Percentiles rank a stretch among this genome's conserved stretches.
These are phyloP conservation scores for Aspergillus sp. DNA, from an alignment of 2,329 filamentous ascomycete genomes.

Conservation along the genomic window DNA sequence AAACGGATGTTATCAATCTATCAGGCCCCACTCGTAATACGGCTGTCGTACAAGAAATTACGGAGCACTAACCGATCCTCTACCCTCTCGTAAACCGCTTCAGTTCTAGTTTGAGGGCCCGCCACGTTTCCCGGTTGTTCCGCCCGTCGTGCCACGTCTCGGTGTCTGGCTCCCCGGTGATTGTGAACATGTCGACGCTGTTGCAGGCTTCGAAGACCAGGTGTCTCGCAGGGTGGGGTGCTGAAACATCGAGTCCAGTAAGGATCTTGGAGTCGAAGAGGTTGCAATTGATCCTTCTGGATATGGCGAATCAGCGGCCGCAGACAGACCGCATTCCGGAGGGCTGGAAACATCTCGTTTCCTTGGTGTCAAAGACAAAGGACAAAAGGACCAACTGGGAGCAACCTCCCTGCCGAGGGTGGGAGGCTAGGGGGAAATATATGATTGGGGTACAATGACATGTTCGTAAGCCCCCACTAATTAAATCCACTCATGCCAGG, in stretches of 20 bases:
- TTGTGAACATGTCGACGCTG: not conserved
- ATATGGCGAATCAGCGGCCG: not conserved
- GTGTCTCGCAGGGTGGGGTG: not conserved
- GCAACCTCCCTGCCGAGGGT: not conserved
- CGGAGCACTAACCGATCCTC: not conserved
- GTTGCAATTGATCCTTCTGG: not conserved
- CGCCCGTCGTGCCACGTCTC: not conserved
- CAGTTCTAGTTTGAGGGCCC: not conserved
- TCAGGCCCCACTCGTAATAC: conserved; percentile 4
- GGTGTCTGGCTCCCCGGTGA: no score
- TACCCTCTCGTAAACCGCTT: not conserved
- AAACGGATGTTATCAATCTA: conserved; percentile 11
- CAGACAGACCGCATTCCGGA: not conserved
- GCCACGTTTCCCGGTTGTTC: not conserved
- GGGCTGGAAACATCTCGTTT: not conserved
- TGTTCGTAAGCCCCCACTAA: not conserved
- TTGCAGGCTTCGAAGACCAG: not conserved
- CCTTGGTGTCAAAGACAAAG: not conserved
- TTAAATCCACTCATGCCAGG: not conserved
- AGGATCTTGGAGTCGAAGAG: not conserved
- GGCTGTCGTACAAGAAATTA: not conserved
- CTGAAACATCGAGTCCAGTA: not conserved
- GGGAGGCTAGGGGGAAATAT: not conserved
- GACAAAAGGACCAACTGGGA: no score
- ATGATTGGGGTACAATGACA: not conserved